Percentiles rank a stretch among this genome's conserved stretches.
These are phyloP conservation scores for Pugionium dolabratum DNA, from an alignment of 345 rosid species.

Conservation along the genomic window DNA sequence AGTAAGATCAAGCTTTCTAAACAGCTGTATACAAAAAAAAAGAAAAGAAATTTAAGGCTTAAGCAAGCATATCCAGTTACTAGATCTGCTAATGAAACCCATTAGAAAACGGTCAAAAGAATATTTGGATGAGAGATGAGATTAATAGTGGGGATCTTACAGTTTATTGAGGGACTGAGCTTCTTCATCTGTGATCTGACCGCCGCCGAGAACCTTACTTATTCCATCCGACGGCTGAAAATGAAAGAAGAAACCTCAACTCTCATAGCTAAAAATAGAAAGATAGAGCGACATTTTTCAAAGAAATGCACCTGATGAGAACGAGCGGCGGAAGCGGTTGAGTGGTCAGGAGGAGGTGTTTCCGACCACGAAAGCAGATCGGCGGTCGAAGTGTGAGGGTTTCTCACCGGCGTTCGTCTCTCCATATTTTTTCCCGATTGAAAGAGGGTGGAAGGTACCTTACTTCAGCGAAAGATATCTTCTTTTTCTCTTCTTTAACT, in stretches of 20 bases:
- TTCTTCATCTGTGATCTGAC: slow-evolving; percentile 82
- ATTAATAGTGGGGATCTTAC: slow-evolving; percentile 40
- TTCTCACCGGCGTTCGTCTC: slow-evolving; percentile 76
- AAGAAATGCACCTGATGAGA: slow-evolving; percentile 42
- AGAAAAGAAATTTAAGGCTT: too few species aligned
- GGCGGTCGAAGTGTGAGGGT: slow-evolving; percentile 80
- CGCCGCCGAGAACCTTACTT: slow-evolving; percentile 75
- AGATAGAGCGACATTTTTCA: background rate
- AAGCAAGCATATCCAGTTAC: too few species aligned
- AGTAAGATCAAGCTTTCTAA: slow-evolving; percentile 8
- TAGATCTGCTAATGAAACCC: slow-evolving; percentile 13
- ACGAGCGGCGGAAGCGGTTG: slow-evolving; percentile 42
- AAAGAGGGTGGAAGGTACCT: too few species aligned
- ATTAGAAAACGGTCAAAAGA: background rate
- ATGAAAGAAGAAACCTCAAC: background rate
- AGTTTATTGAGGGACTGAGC: slow-evolving; percentile 62
- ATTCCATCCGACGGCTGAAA: slow-evolving; percentile 79
- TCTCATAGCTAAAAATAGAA: background rate
- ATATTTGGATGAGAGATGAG: slow-evolving; percentile 25
- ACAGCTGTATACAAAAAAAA: too few species aligned
- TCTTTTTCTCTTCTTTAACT: too few species aligned
- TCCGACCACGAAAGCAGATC: slow-evolving; percentile 94
- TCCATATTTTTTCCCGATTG: slow-evolving; percentile 49
- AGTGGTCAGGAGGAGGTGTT: slow-evolving; percentile 48
- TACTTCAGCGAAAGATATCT: too few species aligned